Evolutionary conservation across 139 green algal species (phyloP), one percentile per base, ranked within the genome.

Genomic region (Micromonas pusilla): DNA sequence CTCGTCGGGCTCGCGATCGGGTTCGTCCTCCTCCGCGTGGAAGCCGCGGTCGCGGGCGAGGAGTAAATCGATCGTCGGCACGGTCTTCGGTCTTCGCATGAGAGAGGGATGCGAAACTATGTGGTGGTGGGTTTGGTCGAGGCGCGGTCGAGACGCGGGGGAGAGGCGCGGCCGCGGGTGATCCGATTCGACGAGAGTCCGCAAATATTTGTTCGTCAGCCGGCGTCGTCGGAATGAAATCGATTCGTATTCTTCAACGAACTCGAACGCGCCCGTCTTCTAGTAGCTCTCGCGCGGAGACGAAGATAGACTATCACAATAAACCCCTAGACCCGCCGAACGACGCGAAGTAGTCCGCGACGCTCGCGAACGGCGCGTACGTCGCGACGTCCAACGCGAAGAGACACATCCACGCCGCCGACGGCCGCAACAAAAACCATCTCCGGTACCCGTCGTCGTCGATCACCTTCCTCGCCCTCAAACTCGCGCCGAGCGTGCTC

Each of bases 1-100:
- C 77, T 81, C 67, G 54, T 70, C 13, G 77, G 77, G 34, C 67
- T 81, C 23, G 77, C 77, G 25, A 28, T 81, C 37, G 77, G 77
- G 32, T 81, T 81, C 66, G 77, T 81, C n/a, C 52, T 81, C 2
- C 39, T 81, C 9, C 52, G 77, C 31, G 77, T 81, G 23, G 77
- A 81, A 34, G 28, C 54, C 63, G 30, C 66, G 26, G 77, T 81
- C 39, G 63, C 72, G 37, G 77, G 72, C 52, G 28, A 64, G 38
- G 72, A 78, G 1, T 78, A 78, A 70, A 68, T n/a, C 31, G 33
- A 52, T 57, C 45, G 45, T 57, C 45, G 45, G 16, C n/a, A n/a
- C n/a, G n/a, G n/a, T n/a, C n/a, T n/a, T n/a, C n/a, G n/a, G n/a
- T n/a, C n/a, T n/a, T n/a, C n/a, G n/a, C n/a, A n/a, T n/a, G n/a